Conservation (phyloP, 495 filamentous ascomycete genomes). For the Apodospora peruviana region DNA sequence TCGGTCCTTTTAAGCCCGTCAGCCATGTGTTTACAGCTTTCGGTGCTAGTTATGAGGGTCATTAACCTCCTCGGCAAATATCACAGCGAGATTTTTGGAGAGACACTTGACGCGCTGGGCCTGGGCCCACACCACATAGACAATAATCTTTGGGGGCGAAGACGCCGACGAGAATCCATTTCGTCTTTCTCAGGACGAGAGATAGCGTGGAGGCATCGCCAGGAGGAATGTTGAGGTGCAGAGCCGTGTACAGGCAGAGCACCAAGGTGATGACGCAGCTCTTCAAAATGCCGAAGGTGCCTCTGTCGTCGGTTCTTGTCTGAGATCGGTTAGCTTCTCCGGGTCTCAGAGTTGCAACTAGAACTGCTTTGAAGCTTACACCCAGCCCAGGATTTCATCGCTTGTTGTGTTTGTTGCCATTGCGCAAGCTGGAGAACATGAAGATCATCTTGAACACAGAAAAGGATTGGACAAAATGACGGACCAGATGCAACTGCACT, state of each 20-base stretch:
- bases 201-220: background rate
- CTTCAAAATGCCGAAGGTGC: slow-evolving; percentile 6
- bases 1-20: background rate
- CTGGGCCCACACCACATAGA: slow-evolving; percentile 6
- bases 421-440: too few species aligned
- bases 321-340: background rate
- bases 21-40: background rate
- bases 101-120: background rate
- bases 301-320: slow-evolving; percentile 1
- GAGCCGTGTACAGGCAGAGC: slow-evolving; percentile 13
- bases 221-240: slow-evolving; percentile 21
- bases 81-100: too few species aligned
- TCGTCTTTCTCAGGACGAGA: background rate
- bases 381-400: background rate
- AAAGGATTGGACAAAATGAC: too few species aligned
- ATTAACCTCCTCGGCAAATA: background rate
- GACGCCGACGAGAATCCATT: slow-evolving; percentile 8
- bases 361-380: background rate
- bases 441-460: too few species aligned
- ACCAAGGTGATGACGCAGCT: slow-evolving; percentile 11
- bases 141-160: slow-evolving; percentile 11
- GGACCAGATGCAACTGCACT: too few species aligned
- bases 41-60: background rate
- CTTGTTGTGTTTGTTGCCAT: background rate
- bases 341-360: too few species aligned